Conservation (phyloP, 2,329 filamentous ascomycete species). For the Akanthomyces muscarius region DNA sequence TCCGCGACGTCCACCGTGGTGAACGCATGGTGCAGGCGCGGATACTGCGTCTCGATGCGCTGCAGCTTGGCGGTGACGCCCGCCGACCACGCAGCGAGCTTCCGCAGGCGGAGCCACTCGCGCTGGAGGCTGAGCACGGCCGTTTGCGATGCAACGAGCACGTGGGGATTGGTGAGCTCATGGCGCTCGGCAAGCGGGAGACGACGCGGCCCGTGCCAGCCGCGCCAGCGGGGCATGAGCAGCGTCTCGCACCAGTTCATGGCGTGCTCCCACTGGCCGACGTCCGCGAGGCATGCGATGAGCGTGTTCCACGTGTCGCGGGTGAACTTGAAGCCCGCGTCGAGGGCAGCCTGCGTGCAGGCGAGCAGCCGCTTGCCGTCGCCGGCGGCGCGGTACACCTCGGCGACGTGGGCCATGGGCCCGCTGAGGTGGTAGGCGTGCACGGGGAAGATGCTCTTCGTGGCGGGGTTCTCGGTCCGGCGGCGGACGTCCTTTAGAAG, state of each 20-base stretch:
- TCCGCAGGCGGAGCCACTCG: conserved; percentile 47
- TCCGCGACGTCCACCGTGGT: conserved; percentile 29
- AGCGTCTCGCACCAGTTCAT: conserved; percentile 71
- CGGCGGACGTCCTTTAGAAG: conserved; percentile 57
- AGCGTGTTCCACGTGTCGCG: conserved; percentile 78
- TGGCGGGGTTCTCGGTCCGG: conserved; percentile 20
- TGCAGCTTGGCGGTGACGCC: conserved; percentile 38
- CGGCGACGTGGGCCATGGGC: conserved; percentile 47
- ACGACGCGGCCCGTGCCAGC: conserved; percentile 53
- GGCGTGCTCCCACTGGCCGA: conserved; percentile 59
- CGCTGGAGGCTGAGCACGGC: conserved; percentile 47
- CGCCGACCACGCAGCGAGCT: conserved; percentile 45
- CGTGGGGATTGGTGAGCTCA: conserved; percentile 31
- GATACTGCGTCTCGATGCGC: conserved; percentile 37
- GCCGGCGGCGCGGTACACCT: conserved; percentile 37
- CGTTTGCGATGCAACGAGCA: conserved; percentile 29
- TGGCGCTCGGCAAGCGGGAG: conserved; percentile 10
- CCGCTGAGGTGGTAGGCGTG: conserved; percentile 52
- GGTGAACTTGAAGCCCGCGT: conserved; percentile 68
- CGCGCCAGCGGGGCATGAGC: conserved; percentile 75
- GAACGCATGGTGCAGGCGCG: conserved; percentile 40
- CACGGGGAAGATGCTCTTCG: conserved; percentile 36
- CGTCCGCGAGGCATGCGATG: conserved; percentile 61
- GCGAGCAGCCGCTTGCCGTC: conserved; percentile 45
- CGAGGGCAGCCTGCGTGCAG: conserved; percentile 53